Evolutionary conservation across 208 protist genomes (phyloP).

Genomic region (Angomonas deanei): DNA sequence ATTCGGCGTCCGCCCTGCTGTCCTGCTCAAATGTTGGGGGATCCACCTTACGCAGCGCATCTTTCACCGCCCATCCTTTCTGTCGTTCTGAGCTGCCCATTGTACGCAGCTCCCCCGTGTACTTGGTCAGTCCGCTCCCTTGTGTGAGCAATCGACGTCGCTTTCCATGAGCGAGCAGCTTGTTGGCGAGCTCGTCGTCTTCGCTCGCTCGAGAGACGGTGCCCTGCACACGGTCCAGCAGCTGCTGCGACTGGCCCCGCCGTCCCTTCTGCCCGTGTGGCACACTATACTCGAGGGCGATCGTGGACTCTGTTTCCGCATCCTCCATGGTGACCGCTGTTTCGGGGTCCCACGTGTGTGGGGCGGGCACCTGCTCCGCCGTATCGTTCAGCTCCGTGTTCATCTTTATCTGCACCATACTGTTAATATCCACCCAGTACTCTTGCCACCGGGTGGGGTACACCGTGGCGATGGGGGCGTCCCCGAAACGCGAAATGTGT

Average conservation of each 20-base stretch:
- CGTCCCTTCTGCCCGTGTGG: conserved; percentile 15
- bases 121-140: neutral
- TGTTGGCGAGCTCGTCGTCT: conserved; percentile 31
- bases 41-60: conserved; percentile 18
- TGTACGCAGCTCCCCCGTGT: neutral
- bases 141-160: neutral
- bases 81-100: neutral
- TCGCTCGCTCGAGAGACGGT: conserved; percentile 34
- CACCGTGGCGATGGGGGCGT: conserved; percentile 39
- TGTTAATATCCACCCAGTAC: conserved; percentile 54
- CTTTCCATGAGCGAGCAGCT: neutral
- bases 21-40: conserved; percentile 32
- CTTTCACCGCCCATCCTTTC: conserved; percentile 11
- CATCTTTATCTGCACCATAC: conserved; percentile 42
- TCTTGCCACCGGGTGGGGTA: conserved; percentile 59
- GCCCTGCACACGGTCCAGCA: conserved; percentile 43
- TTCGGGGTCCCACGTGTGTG: conserved; percentile 70
- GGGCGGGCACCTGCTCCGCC: conserved; percentile 68
- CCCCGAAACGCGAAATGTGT: conserved; percentile 22
- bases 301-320: conserved; percentile 18
- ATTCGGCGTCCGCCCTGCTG: conserved; percentile 36
- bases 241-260: neutral
- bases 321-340: conserved; percentile 43
- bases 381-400: conserved; percentile 39
- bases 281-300: conserved; percentile 15